Evolutionary conservation across 116 monocot genomes (phyloP).

Genomic region (Phalaenopsis hybrid): DNA sequence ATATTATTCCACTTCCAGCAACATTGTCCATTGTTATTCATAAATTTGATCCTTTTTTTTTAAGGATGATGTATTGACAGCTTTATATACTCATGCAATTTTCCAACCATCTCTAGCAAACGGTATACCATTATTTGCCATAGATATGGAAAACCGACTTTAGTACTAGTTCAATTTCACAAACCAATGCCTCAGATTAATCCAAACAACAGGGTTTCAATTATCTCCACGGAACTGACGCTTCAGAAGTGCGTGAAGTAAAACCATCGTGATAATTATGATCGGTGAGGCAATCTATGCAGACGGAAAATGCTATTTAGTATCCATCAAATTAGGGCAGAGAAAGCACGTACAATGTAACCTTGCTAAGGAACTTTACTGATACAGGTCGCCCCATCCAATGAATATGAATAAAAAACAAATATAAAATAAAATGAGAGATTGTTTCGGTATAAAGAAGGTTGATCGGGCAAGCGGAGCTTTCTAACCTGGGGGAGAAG

Average conservation of each 20-base stretch:
- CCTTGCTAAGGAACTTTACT: background rate
- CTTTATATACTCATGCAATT: too few species aligned
- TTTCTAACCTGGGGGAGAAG: constrained; percentile 54
- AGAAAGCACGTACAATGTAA: background rate
- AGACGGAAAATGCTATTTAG: background rate
- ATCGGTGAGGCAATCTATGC: background rate
- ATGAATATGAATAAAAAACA: background rate
- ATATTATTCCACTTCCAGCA: background rate
- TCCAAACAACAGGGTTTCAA: background rate
- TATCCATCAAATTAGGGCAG: background rate
- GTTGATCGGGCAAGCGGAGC: background rate
- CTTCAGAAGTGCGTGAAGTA: background rate
- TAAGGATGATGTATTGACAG: background rate
- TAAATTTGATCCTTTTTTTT: background rate
- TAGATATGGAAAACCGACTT: too few species aligned
- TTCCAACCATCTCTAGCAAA: too few species aligned
- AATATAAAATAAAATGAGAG: background rate
- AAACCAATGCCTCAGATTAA: background rate
- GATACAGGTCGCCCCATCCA: background rate
- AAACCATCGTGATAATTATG: background rate
- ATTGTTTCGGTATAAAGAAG: background rate
- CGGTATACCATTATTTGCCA: too few species aligned
- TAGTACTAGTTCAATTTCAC: too few species aligned
- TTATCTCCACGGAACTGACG: background rate
- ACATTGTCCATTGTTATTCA: background rate